Conservation (phyloP, 371 early-diverging fungal species). For the Mucor piriformis region DNA sequence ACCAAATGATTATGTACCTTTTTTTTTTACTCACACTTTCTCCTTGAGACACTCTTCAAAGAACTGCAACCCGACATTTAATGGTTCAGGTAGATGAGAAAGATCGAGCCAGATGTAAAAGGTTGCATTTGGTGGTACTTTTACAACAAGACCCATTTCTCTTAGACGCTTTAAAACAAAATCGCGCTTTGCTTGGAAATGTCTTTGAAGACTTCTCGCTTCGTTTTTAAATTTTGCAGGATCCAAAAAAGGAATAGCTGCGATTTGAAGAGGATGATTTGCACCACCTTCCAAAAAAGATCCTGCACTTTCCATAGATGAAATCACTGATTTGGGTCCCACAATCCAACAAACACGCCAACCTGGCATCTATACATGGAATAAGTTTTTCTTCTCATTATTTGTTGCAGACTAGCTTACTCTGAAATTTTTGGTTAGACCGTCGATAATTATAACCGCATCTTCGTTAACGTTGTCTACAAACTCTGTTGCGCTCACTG, state of each 20-base stretch:
- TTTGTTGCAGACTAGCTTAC: slow-evolving; percentile 7
- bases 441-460: slow-evolving; percentile 50
- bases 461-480: slow-evolving; percentile 53
- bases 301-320: slow-evolving; percentile 51
- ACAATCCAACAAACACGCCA: slow-evolving; percentile 62
- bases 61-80: slow-evolving; percentile 51
- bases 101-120: slow-evolving; percentile 61
- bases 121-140: slow-evolving; percentile 49
- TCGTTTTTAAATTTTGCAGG: slow-evolving; percentile 41
- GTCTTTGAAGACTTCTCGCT: slow-evolving; percentile 45
- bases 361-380: slow-evolving; percentile 43
- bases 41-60: slow-evolving; percentile 57
- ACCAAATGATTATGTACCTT: not conserved
- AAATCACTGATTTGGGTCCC: slow-evolving; percentile 50
- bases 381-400: not conserved
- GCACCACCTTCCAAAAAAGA: slow-evolving; percentile 59
- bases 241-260: slow-evolving; percentile 52
- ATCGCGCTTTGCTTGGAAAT: slow-evolving; percentile 50
- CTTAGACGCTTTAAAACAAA: slow-evolving; percentile 41
- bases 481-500: slow-evolving; percentile 40
- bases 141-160: slow-evolving; percentile 39
- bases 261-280: slow-evolving; percentile 52
- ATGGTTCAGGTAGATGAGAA: slow-evolving; percentile 43
- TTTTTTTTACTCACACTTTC: slow-evolving; percentile 45
- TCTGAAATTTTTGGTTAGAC: slow-evolving; percentile 51